Conservation (phyloP, 257 asterid genomes). For the Leptodermis oblonga region DNA sequence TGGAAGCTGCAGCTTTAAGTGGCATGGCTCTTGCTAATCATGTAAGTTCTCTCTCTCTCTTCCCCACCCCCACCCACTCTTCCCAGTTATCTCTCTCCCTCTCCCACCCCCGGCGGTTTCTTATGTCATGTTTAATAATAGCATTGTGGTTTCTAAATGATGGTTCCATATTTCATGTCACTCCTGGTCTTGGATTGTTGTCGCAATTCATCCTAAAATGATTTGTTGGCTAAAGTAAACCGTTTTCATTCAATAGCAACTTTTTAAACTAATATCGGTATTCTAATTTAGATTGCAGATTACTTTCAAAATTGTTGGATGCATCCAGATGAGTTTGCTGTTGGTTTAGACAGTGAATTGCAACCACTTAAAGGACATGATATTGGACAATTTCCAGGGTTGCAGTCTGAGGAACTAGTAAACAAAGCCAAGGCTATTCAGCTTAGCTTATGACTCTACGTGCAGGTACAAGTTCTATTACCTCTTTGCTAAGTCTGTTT, state of each 20-base stretch:
- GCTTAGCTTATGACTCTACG: constrained; percentile 34
- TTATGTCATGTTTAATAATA: not conserved
- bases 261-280: constrained; percentile 3
- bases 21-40: constrained; percentile 96
- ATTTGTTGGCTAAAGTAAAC: constrained; percentile 2
- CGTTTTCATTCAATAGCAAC: not conserved
- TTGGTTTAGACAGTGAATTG: constrained; percentile 61
- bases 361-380: constrained; percentile 68
- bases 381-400: constrained; percentile 90
- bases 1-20: constrained; percentile 91
- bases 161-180: not conserved
- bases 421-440: constrained; percentile 36
- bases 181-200: not conserved
- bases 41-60: constrained; percentile 32
- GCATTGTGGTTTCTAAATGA: not conserved
- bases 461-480: not conserved
- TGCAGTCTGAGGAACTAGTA: constrained; percentile 43
- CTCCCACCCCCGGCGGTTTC: not conserved
- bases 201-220: not conserved
- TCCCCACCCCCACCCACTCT: not conserved
- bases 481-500: not conserved
- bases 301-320: constrained; percentile 70
- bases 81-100: too few species aligned
- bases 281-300: constrained; percentile 69
- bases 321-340: constrained; percentile 72